These are phyloP conservation scores for Malus domestica DNA, from an alignment of 306 rosid genomes.

Conservation along the genomic window ASM211411v1 NC_041791.1:35446501-35447000, in stretches of 20 bases:
- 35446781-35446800: constrained; percentile 1
- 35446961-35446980: neutral
- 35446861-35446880: neutral
- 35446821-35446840: neutral
- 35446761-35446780: neutral
- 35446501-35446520: too few relatives aligned
- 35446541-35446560: too few relatives aligned
- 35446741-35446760: neutral
- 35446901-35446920: neutral
- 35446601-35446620: too few relatives aligned
- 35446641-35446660: too few relatives aligned
- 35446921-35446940: neutral
- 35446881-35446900: neutral
- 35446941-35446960: neutral
- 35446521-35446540: too few relatives aligned
- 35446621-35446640: too few relatives aligned
- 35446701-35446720: neutral
- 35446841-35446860: neutral
- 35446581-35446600: too few relatives aligned
- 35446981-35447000: too few relatives aligned
- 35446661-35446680: neutral
- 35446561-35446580: too few relatives aligned
- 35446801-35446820: neutral
- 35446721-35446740: neutral
- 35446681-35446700: neutral